These are phyloP conservation scores for Comarum palustre DNA, from an alignment of 306 rosid genomes.

Conservation along the genomic window DNA sequence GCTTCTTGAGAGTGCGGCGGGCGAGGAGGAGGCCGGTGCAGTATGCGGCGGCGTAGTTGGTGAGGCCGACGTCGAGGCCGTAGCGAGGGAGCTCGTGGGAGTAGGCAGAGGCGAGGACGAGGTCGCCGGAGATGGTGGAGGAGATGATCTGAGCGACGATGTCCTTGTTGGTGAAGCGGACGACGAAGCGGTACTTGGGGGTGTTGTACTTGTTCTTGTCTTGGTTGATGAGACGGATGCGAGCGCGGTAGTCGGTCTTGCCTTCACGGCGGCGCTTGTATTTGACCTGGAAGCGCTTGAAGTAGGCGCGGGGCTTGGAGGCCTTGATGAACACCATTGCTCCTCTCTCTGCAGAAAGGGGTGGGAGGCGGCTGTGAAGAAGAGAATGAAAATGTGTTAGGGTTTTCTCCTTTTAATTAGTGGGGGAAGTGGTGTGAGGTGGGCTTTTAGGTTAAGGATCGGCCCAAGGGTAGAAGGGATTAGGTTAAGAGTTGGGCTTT, in stretches of 20 bases:
- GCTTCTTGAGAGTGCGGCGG: conserved; percentile 43
- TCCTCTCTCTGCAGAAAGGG: no score
- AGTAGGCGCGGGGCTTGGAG: conserved; percentile 62
- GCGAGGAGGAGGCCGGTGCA: conserved; percentile 49
- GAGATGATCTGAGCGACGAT: conserved; percentile 56
- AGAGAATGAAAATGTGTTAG: not conserved
- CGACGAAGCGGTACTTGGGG: conserved; percentile 77
- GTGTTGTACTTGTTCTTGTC: conserved; percentile 91
- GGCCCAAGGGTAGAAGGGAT: no score
- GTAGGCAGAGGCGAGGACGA: conserved; percentile 64
- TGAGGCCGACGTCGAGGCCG: conserved; percentile 68
- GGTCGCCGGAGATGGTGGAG: conserved; percentile 65
- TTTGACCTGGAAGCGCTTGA: conserved; percentile 75
- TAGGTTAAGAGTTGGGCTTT: no score
- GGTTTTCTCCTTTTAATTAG: not conserved
- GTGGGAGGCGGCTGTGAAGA: no score
- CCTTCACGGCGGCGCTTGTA: conserved; percentile 85
- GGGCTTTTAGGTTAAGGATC: no score
- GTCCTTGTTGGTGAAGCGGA: conserved; percentile 53
- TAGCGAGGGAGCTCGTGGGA: conserved; percentile 59
- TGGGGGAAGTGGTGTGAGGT: no score
- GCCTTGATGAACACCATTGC: conserved; percentile 54
- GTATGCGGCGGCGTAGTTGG: conserved; percentile 72
- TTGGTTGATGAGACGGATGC: conserved; percentile 80
- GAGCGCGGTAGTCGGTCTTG: conserved; percentile 82